Base-by-base conservation (phyloP, 306 rosid species). In the Citrullus amarus region DNA sequence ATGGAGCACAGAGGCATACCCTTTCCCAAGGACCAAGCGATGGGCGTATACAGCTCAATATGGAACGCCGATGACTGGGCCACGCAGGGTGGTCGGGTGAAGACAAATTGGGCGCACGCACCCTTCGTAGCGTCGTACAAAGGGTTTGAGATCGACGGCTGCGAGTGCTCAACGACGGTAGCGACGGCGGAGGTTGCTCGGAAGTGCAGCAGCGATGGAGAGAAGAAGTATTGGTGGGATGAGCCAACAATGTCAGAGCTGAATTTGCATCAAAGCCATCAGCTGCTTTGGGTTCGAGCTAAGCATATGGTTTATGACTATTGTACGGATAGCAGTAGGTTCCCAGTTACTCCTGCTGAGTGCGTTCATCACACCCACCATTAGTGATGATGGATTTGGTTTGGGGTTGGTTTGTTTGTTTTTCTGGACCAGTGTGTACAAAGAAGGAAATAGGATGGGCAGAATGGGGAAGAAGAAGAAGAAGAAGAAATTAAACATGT, bases 21-120 rank as follows among this genome's bases (percentile, higher is more conserved):
- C 0, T 95, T 82, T 63, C 99, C 99, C 0, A 95, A 92, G 56
- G 97, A 92, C 80, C 99, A 95, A 75, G 83, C 99, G 1, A 95
- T 95, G 97, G 99, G 99, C 0, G 97, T 95, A 0, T 95, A 91
- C 85, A 95, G 99, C 59, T 95, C 99, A 0, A 89, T 95, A 34
- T 95, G 99, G 99, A 95, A 95, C 15, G 98, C 98, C 0, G 98
- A 95, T 18, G 97, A 95, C 55, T 95, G 98, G 98, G 98, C 98
- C 8, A 95, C 98, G 1, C 98, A 95, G 30, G 98, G 97, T 1
- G 98, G 98, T n/a, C 83, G 93, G 11, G 96, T 95, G 63, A 92
- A 95, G 85, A 95, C 97, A 5, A 96, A 95, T 78, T 95, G 99
- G 99, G 86, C 28, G 1, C 28, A 95, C 43, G 92, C 97, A 3